Evolutionary conservation across 208 protist species (phyloP).

Genomic region (Leishmania amazonensis): DNA sequence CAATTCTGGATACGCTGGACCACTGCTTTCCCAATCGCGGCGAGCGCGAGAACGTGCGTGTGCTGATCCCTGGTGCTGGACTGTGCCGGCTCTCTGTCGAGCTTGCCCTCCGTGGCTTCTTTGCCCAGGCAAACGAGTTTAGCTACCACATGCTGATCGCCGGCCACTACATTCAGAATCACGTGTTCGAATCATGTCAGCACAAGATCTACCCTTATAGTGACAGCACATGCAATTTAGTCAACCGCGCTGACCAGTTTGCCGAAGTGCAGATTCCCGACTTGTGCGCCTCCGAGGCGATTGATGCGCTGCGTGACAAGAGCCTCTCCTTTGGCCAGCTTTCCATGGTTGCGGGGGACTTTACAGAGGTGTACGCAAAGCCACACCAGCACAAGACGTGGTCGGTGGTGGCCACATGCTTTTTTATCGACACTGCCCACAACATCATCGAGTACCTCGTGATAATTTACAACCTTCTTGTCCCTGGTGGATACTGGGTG

Average conservation of each 20-base stretch:
- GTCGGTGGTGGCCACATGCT: conserved; percentile 95
- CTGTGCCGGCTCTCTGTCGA: conserved; percentile 96
- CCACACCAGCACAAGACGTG: conserved; percentile 79
- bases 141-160: conserved; percentile 98
- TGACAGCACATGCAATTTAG: conserved; percentile 92
- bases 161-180: conserved; percentile 96
- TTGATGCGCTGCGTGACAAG: conserved; percentile 67
- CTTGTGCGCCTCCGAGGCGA: conserved; percentile 79
- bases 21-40: conserved; percentile 68
- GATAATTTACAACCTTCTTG: conserved; percentile 91
- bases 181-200: conserved; percentile 75
- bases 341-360: conserved; percentile 97
- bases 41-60: conserved; percentile 52
- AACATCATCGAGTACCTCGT: conserved; percentile 97
- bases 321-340: conserved; percentile 79
- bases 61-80: conserved; percentile 90
- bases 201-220: conserved; percentile 93
- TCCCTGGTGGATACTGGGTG: conserved; percentile 95
- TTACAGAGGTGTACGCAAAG: conserved; percentile 96
- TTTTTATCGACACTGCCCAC: conserved; percentile 98
- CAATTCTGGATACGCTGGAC: conserved; percentile 86
- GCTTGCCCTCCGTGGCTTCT: conserved; percentile 92
- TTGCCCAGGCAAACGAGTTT: conserved; percentile 96
- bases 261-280: conserved; percentile 92
- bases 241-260: conserved; percentile 89